A percentile compares a stretch with the other conserved stretches of the same genome.
Evolutionary conservation across 805 yeast species (phyloP).

Genomic region (Saccharomycopsis olivae): DNA sequence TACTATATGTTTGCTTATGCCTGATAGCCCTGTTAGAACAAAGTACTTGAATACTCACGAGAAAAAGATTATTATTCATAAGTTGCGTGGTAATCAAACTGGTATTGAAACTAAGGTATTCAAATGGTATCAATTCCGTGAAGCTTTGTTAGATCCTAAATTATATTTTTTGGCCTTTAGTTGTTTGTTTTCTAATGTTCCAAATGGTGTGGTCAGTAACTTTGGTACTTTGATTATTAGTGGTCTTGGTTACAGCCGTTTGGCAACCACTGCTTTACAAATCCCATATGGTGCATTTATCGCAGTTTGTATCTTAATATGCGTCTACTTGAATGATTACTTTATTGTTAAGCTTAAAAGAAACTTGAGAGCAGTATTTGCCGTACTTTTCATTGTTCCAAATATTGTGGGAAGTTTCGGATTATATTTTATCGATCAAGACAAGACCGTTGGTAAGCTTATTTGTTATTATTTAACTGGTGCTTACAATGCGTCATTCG

Average conservation of each 20-base stretch:
- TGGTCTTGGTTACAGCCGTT: too few species aligned
- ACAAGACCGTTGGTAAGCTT: constrained; percentile 24
- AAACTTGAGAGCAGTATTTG: too few species aligned
- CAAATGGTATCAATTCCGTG: constrained; percentile 33
- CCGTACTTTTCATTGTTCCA: too few species aligned
- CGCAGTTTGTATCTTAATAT: too few species aligned
- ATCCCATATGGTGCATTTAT: too few species aligned
- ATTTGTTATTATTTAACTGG: not conserved
- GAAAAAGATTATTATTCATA: constrained; percentile 14
- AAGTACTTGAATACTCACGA: constrained; percentile 10
- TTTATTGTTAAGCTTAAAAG: too few species aligned
- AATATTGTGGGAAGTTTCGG: too few species aligned
- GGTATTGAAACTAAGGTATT: constrained; percentile 33
- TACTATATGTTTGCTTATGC: constrained; percentile 11
- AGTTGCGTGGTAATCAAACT: constrained; percentile 26
- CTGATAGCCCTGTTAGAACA: constrained; percentile 10
- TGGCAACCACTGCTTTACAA: too few species aligned
- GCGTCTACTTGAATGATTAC: too few species aligned
- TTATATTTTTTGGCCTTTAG: constrained; percentile 25
- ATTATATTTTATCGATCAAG: too few species aligned
- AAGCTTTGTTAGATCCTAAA: constrained; percentile 33
- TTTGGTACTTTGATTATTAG: too few species aligned
- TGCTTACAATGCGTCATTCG: constrained; percentile 3
- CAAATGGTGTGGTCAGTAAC: too few species aligned
- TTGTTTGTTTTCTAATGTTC: constrained; percentile 24